phyloP scores from a whole-genome alignment of 306 rosid genomes.

The Fragaria vesca region DNA sequence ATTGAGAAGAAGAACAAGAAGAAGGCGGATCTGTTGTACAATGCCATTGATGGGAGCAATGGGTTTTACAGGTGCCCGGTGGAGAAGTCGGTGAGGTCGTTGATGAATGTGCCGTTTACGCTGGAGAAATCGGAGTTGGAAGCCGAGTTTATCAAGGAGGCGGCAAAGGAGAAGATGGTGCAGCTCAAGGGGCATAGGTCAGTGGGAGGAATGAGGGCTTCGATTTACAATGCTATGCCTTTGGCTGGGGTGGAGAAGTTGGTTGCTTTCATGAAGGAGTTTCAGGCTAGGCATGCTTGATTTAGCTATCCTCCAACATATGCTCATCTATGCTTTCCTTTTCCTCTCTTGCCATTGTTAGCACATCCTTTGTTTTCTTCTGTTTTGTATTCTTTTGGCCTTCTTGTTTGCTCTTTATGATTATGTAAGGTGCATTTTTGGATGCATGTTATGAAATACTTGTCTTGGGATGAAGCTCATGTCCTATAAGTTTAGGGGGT shows the following conservation, averaged over 20 bases:
- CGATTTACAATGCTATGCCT: constrained; percentile 96
- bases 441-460: neutral
- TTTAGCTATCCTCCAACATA: neutral
- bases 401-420: neutral
- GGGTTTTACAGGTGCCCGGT: constrained; percentile 88
- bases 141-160: constrained; percentile 87
- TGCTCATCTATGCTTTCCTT: neutral
- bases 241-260: constrained; percentile 92
- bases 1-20: constrained; percentile 84
- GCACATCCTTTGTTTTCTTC: constrained; percentile 4
- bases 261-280: constrained; percentile 94
- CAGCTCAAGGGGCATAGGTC: constrained; percentile 98
- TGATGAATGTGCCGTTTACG: constrained; percentile 97
- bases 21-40: constrained; percentile 72
- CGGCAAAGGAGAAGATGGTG: constrained; percentile 82
- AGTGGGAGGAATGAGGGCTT: constrained; percentile 97
- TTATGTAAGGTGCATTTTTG: neutral
- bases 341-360: neutral
- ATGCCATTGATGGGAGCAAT: constrained; percentile 66
- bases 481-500: neutral
- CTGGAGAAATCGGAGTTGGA: constrained; percentile 86
- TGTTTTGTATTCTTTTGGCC: neutral
- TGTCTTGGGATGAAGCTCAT: neutral
- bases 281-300: constrained; percentile 74
- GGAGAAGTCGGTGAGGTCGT: constrained; percentile 78